Evolutionary conservation across 352 stramenopile genomes (phyloP).

Genomic region (Saprolegnia parasitica): DNA sequence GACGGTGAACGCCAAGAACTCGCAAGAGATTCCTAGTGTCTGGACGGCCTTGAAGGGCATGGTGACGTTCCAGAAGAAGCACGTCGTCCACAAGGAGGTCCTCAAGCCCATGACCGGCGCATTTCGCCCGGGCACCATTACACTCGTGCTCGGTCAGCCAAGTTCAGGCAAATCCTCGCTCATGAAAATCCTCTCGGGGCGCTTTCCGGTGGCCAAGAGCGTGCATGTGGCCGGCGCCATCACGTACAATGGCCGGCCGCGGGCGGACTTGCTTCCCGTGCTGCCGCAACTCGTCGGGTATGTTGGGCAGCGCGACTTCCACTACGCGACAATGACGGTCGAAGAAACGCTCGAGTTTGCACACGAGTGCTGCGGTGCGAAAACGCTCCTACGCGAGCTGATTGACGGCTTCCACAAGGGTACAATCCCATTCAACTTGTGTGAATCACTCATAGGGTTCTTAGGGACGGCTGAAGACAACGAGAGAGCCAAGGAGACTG

Average conservation of each 20-base stretch:
- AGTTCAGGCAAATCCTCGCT: constrained; percentile 51
- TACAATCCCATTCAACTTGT: not conserved
- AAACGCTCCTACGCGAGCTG: not conserved
- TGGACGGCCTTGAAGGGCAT: constrained; percentile 35
- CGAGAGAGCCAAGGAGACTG: not conserved
- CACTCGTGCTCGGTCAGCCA: constrained; percentile 49
- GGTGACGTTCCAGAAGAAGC: constrained; percentile 34
- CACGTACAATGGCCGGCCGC: constrained; percentile 23
- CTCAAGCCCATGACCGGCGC: constrained; percentile 41
- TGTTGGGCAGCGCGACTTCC: constrained; percentile 44
- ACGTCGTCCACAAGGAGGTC: constrained; percentile 39
- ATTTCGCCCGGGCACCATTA: constrained; percentile 40
- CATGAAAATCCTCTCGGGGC: constrained; percentile 52
- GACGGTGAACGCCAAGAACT: constrained; percentile 23
- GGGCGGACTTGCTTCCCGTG: not conserved
- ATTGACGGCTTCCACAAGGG: not conserved
- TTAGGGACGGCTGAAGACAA: constrained; percentile 22
- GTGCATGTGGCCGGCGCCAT: constrained; percentile 33
- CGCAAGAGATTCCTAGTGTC: constrained; percentile 42
- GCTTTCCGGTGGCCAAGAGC: constrained; percentile 47
- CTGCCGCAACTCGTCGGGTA: constrained; percentile 47
- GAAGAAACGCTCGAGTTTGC: constrained; percentile 55
- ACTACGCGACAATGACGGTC: constrained; percentile 46
- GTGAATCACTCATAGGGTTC: not conserved
- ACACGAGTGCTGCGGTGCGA: constrained; percentile 31